Base-by-base conservation (phyloP, 306 rosid species). In the Luffa acutangula region DNA sequence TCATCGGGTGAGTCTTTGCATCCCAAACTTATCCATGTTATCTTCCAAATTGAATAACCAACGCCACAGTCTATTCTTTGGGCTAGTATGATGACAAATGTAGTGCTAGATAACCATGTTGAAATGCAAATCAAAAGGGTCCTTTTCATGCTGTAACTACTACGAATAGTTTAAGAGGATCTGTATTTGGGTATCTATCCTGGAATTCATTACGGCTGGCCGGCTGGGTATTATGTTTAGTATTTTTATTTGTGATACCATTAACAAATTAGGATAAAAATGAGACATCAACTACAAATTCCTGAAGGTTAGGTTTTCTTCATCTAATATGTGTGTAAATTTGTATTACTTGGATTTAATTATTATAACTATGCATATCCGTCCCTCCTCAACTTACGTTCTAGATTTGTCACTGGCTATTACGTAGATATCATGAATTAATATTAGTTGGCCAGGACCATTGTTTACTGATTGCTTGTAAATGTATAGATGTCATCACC, bases 401-500 rank as follows among this genome's bases (percentile, higher is more conserved):
- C 31, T 67, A 18, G 34, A 67, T 9, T 43, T 71, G 15, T 43
- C 5, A 31, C 60, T 70, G 39, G 39, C 34, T 43, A 45, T 31
- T 31, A 46, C 41, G 21, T 11, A 21, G 57, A 45, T 9, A 71
- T 71, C 34, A 67, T 9, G 0, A 0, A 3, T 67, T 42, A 63
- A 73, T 17, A 72, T 73, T 62, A n/a, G 20, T 12, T 48, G 20
- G 65, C 71, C 78, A 51, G 69, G 74, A 41, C 15, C 21, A 63
- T 77, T 48, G 46, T 75, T 52, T 67, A 56, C 82, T 64, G 72
- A 43, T 53, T 76, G 72, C 73, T 86, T 81, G 39, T 74, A 72
- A 58, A 66, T 81, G 48, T 89, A 77, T 89, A 92, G 97, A 89
- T 80, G 84, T 88, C 88, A 90, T 90, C 89, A n/a, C 96, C 97